Evolutionary conservation across 495 filamentous ascomycete genomes (phyloP).

Genomic region (Lepidopterella palustris): DNA sequence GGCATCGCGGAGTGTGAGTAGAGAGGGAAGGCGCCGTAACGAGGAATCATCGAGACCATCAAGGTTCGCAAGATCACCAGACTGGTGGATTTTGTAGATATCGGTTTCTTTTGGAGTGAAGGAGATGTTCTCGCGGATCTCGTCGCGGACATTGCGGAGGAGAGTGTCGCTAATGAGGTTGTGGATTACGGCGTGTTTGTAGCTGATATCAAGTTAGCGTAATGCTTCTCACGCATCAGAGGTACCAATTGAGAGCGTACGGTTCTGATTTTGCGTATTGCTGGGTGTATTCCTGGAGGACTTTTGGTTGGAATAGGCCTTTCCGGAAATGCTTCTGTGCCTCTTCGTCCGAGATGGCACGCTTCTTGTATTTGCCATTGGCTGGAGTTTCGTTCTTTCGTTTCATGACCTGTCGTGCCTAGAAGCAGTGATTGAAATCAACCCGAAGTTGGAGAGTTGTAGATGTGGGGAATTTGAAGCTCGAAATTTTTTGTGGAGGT

Average conservation of each 20-base stretch:
- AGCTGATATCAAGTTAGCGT: constrained; percentile 39
- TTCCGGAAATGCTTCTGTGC: constrained; percentile 55
- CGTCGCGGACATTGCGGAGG: constrained; percentile 76
- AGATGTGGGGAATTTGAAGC: constrained; percentile 4
- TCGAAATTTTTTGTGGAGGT: constrained; percentile 14
- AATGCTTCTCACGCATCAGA: not conserved
- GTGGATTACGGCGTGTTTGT: constrained; percentile 86
- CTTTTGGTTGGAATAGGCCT: constrained; percentile 21
- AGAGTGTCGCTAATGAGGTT: constrained; percentile 69
- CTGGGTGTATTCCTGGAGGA: constrained; percentile 20
- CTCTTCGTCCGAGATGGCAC: constrained; percentile 46
- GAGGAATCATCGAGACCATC: constrained; percentile 83
- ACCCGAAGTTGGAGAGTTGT: not conserved
- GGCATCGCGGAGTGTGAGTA: constrained; percentile 81
- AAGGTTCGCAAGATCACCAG: constrained; percentile 93
- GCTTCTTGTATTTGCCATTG: constrained; percentile 47
- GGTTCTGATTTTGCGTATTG: constrained; percentile 26
- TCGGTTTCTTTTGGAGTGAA: constrained; percentile 99
- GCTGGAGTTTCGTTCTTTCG: constrained; percentile 46
- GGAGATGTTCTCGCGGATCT: constrained; percentile 80
- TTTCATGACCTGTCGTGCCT: constrained; percentile 40
- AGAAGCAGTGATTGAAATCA: not conserved
- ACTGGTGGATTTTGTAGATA: constrained; percentile 99
- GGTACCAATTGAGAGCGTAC: constrained; percentile 3
- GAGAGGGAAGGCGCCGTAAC: constrained; percentile 71